Evolutionary conservation across 129 eudicot species (phyloP).

Genomic region (Apium graveolens): DNA sequence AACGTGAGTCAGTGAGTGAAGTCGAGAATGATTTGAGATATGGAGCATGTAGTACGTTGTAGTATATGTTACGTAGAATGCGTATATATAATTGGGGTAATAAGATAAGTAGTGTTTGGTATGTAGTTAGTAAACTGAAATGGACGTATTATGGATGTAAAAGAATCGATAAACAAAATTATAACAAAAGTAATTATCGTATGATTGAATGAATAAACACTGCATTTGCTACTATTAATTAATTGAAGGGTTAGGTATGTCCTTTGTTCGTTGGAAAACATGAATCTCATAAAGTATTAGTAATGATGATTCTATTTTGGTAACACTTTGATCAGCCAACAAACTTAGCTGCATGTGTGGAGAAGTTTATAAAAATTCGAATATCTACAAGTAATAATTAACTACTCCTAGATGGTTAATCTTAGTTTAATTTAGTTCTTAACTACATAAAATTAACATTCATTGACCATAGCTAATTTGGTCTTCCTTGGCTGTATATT

Average conservation of each 20-base stretch:
- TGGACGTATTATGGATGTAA: neutral
- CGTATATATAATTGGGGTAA: neutral
- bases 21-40: neutral
- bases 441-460: neutral
- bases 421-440: neutral
- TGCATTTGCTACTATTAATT: too few relatives aligned
- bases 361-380: too few relatives aligned
- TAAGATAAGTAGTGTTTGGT: neutral
- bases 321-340: neutral
- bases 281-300: neutral
- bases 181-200: neutral
- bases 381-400: too few relatives aligned
- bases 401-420: neutral
- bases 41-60: neutral
- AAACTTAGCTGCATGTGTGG: neutral
- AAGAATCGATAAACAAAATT: neutral
- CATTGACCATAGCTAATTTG: neutral
- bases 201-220: neutral
- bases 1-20: conserved; percentile 9
- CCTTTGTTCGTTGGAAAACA: neutral
- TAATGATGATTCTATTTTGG: neutral
- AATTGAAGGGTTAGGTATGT: neutral
- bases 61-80: neutral
- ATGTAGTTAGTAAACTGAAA: neutral
- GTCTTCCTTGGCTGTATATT: neutral